Evolutionary conservation across 2,329 filamentous ascomycete genomes (phyloP).

Genomic region (Calonectria pseudoreteaudii): DNA sequence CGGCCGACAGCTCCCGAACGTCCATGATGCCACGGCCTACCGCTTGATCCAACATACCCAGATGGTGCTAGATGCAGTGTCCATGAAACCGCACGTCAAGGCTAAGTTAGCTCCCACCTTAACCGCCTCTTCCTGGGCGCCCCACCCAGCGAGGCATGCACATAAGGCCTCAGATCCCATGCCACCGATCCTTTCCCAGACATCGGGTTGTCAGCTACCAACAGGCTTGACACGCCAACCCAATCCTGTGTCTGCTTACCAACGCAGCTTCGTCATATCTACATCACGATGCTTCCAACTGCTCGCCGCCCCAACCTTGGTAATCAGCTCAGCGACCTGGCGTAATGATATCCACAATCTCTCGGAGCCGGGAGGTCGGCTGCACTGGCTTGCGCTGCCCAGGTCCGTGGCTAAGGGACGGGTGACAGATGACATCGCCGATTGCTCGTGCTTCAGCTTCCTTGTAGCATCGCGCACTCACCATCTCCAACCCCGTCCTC

Average conservation of each 20-base stretch:
- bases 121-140: background rate
- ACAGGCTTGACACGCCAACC: background rate
- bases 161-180: background rate
- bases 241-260: background rate
- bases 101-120: slow-evolving; percentile 5
- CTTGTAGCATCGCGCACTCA: background rate
- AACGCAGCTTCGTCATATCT: background rate
- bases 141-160: background rate
- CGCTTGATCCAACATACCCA: background rate
- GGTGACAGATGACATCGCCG: background rate
- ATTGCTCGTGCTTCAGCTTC: background rate
- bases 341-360: background rate
- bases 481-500: background rate
- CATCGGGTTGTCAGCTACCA: background rate
- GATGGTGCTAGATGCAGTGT: background rate
- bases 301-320: background rate
- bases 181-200: background rate
- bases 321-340: background rate
- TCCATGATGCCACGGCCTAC: background rate
- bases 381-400: background rate
- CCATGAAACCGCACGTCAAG: background rate
- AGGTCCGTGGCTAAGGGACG: background rate
- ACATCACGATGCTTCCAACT: background rate
- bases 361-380: background rate
- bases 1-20: too few species aligned